Percentiles rank a stretch among this genome's conserved stretches.
These are phyloP conservation scores for Ustilago shanxiensis DNA, from an alignment of 1,284 basidiomycete species.

Conservation along the genomic window DNA sequence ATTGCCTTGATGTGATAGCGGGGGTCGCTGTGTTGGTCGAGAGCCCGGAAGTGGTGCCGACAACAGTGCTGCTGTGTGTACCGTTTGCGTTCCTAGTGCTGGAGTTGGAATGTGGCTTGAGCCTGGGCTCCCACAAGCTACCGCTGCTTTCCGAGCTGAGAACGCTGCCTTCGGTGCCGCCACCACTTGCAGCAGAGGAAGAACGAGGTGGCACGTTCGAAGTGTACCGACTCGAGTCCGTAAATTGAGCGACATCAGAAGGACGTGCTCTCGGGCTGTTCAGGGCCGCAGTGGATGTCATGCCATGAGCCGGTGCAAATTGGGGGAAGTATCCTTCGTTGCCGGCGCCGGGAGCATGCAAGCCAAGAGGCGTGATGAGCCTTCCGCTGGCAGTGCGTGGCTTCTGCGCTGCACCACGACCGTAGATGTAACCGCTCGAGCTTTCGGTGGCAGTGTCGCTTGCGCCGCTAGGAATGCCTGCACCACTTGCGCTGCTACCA, in stretches of 20 bases:
- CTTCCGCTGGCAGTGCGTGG: slow-evolving; percentile 59
- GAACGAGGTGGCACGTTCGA: slow-evolving; percentile 26
- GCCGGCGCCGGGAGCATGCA: slow-evolving; percentile 44
- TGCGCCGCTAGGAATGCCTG: slow-evolving; percentile 60
- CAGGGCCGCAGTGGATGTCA: slow-evolving; percentile 15
- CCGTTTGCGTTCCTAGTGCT: slow-evolving; percentile 10
- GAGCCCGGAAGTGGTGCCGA: slow-evolving; percentile 24
- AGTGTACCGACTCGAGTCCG: slow-evolving; percentile 1
- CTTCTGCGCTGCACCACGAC: slow-evolving; percentile 40
- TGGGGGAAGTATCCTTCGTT: slow-evolving; percentile 57
- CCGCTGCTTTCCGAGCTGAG: slow-evolving; percentile 47
- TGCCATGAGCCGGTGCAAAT: slow-evolving; percentile 19
- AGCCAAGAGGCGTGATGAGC: slow-evolving; percentile 56
- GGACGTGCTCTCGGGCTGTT: slow-evolving; percentile 28
- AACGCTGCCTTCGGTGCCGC: slow-evolving; percentile 54
- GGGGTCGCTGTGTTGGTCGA: slow-evolving; percentile 55
- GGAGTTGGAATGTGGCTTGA: slow-evolving; percentile 38
- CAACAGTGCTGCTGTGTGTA: slow-evolving; percentile 3
- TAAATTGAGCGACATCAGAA: slow-evolving; percentile 5
- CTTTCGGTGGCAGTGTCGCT: slow-evolving; percentile 64
- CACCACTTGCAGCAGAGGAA: slow-evolving; percentile 49
- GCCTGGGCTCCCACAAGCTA: slow-evolving; percentile 55
- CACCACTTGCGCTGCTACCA: slow-evolving; percentile 48
- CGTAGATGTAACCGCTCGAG: slow-evolving; percentile 53
- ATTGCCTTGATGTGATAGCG: slow-evolving; percentile 47